Conservation (phyloP, 768 basidiomycete species). For the Pleurotus salmoneostramineus region DNA sequence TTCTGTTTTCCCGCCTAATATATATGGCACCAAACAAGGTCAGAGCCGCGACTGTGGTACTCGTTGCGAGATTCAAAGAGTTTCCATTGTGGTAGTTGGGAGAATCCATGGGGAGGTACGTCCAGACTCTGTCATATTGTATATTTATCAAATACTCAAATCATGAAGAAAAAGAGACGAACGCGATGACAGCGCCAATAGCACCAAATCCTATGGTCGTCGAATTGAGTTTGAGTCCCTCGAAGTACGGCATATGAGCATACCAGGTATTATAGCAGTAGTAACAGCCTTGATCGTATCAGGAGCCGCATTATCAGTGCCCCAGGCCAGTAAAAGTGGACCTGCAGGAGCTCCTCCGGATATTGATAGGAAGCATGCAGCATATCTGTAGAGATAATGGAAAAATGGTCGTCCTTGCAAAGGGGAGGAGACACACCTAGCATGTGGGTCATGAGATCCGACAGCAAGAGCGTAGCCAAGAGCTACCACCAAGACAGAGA, state of each 20-base stretch:
- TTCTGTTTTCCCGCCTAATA: constrained; percentile 37
- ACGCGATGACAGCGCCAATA: constrained; percentile 42
- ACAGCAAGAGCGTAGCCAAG: constrained; percentile 40
- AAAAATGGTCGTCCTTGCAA: not conserved
- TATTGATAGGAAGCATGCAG: constrained; percentile 40
- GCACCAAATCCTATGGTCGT: constrained; percentile 31
- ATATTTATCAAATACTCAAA: not conserved
- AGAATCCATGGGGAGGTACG: constrained; percentile 40
- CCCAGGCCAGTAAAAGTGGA: constrained; percentile 43
- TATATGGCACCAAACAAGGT: constrained; percentile 27
- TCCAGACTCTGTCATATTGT: constrained; percentile 33
- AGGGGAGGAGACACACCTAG: constrained; percentile 14
- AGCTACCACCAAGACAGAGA: constrained; percentile 33
- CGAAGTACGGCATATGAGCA: not conserved
- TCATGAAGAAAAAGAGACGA: constrained; percentile 10
- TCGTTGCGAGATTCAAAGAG: constrained; percentile 38
- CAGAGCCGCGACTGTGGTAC: constrained; percentile 25
- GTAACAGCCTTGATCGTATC: constrained; percentile 44
- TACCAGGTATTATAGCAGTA: constrained; percentile 39
- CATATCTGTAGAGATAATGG: constrained; percentile 27
- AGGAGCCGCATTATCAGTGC: constrained; percentile 44
- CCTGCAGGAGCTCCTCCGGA: constrained; percentile 34
- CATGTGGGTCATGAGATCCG: constrained; percentile 35
- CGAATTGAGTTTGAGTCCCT: not conserved
- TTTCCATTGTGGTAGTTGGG: constrained; percentile 47